phyloP scores from a whole-genome alignment of 129 eudicot genomes.

The Flaveria bidentis region DNA sequence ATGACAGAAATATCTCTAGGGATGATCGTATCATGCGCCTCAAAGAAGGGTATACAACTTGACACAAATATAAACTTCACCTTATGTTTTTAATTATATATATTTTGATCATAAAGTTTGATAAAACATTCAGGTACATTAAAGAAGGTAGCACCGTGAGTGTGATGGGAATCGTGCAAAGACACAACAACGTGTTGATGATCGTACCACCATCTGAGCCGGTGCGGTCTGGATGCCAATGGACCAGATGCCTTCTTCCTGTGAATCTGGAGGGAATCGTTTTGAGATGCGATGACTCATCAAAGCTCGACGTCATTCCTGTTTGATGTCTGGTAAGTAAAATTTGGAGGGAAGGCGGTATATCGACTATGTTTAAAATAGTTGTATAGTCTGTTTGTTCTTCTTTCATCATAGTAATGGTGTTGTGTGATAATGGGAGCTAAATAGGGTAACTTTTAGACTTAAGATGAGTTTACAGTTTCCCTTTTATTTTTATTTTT shows the following conservation, averaged over 20 bases:
- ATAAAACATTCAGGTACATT: conserved; percentile 41
- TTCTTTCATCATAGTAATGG: conserved; percentile 33
- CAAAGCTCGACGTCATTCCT: conserved; percentile 70
- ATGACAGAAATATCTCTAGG: conserved; percentile 57
- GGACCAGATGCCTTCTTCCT: conserved; percentile 65
- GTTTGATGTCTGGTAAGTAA: conserved; percentile 40
- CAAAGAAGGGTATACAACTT: conserved; percentile 62
- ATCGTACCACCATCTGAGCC: conserved; percentile 69
- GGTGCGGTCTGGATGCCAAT: conserved; percentile 61
- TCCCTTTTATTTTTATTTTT: conserved; percentile 5
- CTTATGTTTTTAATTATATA: neutral
- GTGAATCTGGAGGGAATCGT: conserved; percentile 63
- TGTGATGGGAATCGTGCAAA: conserved; percentile 68
- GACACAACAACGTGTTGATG: conserved; percentile 71
- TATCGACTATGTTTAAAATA: conserved; percentile 35
- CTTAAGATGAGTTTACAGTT: conserved; percentile 32
- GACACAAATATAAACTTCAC: neutral
- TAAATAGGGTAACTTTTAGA: conserved; percentile 32
- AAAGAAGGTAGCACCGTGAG: conserved; percentile 76
- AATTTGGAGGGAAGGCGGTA: conserved; percentile 24
- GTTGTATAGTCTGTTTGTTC: conserved; percentile 51
- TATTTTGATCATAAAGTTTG: neutral
- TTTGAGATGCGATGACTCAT: conserved; percentile 65
- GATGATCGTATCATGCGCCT: conserved; percentile 75
- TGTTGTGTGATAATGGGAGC: conserved; percentile 44